Evolutionary conservation across 2,329 filamentous ascomycete genomes (phyloP).

Genomic region (Alternaria brassicicola): DNA sequence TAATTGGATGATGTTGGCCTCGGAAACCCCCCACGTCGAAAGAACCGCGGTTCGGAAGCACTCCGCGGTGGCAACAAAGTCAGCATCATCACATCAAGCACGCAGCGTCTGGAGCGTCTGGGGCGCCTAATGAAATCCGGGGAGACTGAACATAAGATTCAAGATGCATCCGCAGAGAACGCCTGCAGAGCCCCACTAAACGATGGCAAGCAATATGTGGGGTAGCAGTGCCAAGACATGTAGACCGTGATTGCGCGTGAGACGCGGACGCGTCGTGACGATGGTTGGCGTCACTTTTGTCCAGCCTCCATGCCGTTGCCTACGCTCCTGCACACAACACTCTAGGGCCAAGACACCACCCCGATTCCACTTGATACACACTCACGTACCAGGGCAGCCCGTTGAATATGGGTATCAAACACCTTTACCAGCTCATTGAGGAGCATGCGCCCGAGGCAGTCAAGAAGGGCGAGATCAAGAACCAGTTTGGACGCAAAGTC

Average conservation of each 20-base stretch:
- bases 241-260: constrained; percentile 39
- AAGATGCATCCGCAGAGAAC: not conserved
- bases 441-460: constrained; percentile 94
- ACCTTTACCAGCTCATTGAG: constrained; percentile 57
- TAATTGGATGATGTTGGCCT: constrained; percentile 27
- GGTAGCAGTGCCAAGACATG: constrained; percentile 30
- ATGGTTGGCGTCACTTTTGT: constrained; percentile 20
- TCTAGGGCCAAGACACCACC: not conserved
- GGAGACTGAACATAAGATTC: not conserved
- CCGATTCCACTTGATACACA: not conserved
- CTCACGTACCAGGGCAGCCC: not conserved
- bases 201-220: constrained; percentile 11
- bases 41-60: constrained; percentile 34
- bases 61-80: constrained; percentile 28
- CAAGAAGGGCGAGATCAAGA: constrained; percentile 98
- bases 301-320: constrained; percentile 22
- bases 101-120: not conserved
- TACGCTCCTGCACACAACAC: constrained; percentile 9
- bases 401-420: constrained; percentile 49
- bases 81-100: constrained; percentile 7
- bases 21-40: constrained; percentile 27
- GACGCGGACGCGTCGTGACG: constrained; percentile 35
- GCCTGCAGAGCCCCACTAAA: constrained; percentile 8
- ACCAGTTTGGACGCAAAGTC: constrained; percentile 97
- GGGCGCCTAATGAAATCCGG: not conserved